Percentiles rank a stretch among this genome's conserved stretches.
Conservation (phyloP, 2,329 filamentous ascomycete species). For the Penicillium freii region DNA sequence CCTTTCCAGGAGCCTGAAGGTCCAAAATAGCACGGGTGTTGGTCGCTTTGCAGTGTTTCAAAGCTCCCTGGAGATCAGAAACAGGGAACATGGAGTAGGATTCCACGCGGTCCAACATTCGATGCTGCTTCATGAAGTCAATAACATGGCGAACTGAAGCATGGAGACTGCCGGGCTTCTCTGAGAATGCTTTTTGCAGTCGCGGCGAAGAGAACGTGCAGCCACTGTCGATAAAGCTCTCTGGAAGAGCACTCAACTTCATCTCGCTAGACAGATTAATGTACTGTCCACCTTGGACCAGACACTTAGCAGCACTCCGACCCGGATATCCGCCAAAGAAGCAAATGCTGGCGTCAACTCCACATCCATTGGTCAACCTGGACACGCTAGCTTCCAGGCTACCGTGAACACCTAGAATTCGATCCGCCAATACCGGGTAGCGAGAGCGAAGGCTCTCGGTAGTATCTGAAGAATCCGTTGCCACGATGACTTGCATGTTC, state of each 20-base stretch:
- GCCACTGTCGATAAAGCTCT: slow-evolving; percentile 19
- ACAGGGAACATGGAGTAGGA: slow-evolving; percentile 12
- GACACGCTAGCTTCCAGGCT: slow-evolving; percentile 16
- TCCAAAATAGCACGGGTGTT: slow-evolving; percentile 12
- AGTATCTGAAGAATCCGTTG: slow-evolving; percentile 11
- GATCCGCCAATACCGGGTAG: slow-evolving; percentile 11
- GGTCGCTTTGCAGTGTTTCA: slow-evolving; percentile 11
- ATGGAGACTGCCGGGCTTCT: slow-evolving; percentile 18
- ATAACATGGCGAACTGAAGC: slow-evolving; percentile 14
- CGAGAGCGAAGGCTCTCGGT: slow-evolving; percentile 8
- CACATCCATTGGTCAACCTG: slow-evolving; percentile 17
- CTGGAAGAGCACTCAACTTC: slow-evolving; percentile 20
- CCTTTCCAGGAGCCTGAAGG: slow-evolving; percentile 16
- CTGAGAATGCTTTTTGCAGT: slow-evolving; percentile 14
- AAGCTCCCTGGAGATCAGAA: slow-evolving; percentile 9
- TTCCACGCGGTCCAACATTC: slow-evolving; percentile 13
- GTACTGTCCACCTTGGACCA: slow-evolving; percentile 17
- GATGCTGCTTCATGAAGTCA: slow-evolving; percentile 16
- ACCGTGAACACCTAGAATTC: slow-evolving; percentile 11
- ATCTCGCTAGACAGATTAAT: slow-evolving; percentile 19
- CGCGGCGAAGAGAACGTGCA: slow-evolving; percentile 19
- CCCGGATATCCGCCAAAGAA: slow-evolving; percentile 16
- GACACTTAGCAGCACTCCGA: slow-evolving; percentile 15
- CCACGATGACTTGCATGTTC: slow-evolving; percentile 16
- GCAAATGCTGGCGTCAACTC: slow-evolving; percentile 17